Conservation (phyloP, 116 monocot genomes). For the Thalassia testudinum region DNA sequence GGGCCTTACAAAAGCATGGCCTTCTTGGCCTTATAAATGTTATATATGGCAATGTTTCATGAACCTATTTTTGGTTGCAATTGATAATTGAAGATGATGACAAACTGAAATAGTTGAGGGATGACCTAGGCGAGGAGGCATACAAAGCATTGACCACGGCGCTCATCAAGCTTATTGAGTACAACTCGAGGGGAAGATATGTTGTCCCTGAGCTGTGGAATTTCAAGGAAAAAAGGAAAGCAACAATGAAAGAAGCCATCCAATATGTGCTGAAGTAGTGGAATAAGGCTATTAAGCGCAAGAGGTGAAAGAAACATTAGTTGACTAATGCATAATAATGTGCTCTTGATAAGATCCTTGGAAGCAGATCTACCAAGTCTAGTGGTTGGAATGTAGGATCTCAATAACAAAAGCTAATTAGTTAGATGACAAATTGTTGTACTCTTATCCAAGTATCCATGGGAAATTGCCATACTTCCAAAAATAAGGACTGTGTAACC, state of each 20-base stretch:
- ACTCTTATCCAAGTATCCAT: no score
- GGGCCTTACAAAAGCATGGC: no score
- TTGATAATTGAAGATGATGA: conserved; percentile 39
- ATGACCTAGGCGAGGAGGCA: conserved; percentile 26
- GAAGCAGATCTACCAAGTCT: no score
- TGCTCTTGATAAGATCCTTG: no score
- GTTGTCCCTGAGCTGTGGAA: conserved; percentile 40
- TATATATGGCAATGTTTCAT: neutral
- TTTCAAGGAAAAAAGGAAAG: conserved; percentile 35
- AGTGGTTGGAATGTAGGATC: no score
- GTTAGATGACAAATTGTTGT: no score
- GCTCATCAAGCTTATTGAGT: conserved; percentile 34
- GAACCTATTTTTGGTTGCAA: conserved; percentile 11
- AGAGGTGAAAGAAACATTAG: conserved; percentile 7
- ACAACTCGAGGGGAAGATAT: conserved; percentile 46
- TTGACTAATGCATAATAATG: neutral
- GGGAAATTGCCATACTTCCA: no score
- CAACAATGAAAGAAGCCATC: conserved; percentile 31
- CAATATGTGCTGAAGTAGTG: conserved; percentile 33
- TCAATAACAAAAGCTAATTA: no score
- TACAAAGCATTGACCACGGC: conserved; percentile 24
- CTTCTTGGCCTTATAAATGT: neutral
- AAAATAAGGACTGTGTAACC: no score
- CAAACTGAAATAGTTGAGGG: conserved; percentile 17
- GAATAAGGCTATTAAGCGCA: conserved; percentile 30